A percentile compares a stretch with the other conserved stretches of the same genome.
phyloP scores from a whole-genome alignment of 495 filamentous ascomycete species.

The Annulohypoxylon moriforme region DNA sequence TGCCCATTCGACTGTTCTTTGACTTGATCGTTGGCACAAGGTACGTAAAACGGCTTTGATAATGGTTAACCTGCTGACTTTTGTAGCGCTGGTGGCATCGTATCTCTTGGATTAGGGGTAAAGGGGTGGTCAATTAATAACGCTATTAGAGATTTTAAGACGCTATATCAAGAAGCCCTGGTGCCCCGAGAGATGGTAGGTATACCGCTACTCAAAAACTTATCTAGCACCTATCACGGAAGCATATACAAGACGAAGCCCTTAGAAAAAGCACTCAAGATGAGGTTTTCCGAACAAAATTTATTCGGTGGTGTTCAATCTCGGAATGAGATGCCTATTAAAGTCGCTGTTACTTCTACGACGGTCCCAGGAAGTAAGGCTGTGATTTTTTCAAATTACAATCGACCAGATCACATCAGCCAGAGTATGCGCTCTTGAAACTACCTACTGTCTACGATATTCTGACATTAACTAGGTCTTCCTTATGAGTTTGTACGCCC shows the following conservation, averaged over 20 bases:
- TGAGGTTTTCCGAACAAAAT: neutral
- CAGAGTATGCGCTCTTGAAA: neutral
- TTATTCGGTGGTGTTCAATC: neutral
- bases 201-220: neutral
- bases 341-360: slow-evolving; percentile 4
- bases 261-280: neutral
- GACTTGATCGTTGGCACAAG: neutral
- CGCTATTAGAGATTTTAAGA: neutral
- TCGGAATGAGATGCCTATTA: neutral
- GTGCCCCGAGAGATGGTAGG: neutral
- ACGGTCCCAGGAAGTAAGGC: neutral
- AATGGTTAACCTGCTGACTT: neutral
- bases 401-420: neutral
- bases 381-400: slow-evolving; percentile 4
- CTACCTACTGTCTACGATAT: neutral
- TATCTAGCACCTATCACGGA: slow-evolving; percentile 4
- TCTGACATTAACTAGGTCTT: neutral
- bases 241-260: slow-evolving; percentile 4
- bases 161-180: neutral
- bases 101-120: slow-evolving; percentile 3
- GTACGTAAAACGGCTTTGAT: neutral
- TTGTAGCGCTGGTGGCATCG: neutral
- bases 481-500: slow-evolving; percentile 1
- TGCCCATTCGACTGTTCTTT: neutral
- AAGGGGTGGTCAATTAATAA: neutral